Base-by-base conservation (phyloP, 2,329 filamentous ascomycete genomes). In the Colletotrichum sublineola region DNA sequence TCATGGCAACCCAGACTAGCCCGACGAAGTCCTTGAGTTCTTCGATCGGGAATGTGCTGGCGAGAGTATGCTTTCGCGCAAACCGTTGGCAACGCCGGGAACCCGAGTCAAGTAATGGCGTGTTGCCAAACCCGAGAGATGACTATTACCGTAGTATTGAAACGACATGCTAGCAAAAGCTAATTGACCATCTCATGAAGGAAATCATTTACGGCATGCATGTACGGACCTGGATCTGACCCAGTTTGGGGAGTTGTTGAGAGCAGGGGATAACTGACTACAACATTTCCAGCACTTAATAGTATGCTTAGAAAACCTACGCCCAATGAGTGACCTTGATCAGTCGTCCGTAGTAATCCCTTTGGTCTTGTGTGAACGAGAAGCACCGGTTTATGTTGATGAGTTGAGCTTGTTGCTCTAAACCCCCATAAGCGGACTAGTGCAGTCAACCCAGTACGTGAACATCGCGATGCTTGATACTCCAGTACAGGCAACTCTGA, bases 41-140 rank as follows among this genome's bases (percentile, higher is more conserved):
- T 76, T 76, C 38, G 75, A 74, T 7, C 67, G 74, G 3, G 67
- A 74, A 29, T 76, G 75, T 42, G 67, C 71, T 24, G 74, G 68
- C 0, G 48, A 68, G 11, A 64, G 33, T 4, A 76, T 75, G 56
- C 76, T 76, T 57, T 76, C 75, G 31, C 58, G 75, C 18, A 76
- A 73, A 68, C 61, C 46, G 6, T 40, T 63, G 52, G 64, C 68
- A 5, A n/a, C 31, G 1, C 58, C 65, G 5, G 44, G 65, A 0
- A 0, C 38, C 6, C 55, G 65, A 4, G 58, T 24, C 12, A 64
- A 64, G 46, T 31, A 58, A 8, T 36, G 68, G 29, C 3, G 58
- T 24, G 48, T 29, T 14, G 12, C 12, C 4, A 52, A 52, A 0
- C 29, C 29, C 9, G 11, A 33, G 36, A 31, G 24, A 52, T 15